Percentiles rank a stretch among this genome's conserved stretches.
Conservation (phyloP, 306 rosid genomes). For the Cicer cuneatum region DNA sequence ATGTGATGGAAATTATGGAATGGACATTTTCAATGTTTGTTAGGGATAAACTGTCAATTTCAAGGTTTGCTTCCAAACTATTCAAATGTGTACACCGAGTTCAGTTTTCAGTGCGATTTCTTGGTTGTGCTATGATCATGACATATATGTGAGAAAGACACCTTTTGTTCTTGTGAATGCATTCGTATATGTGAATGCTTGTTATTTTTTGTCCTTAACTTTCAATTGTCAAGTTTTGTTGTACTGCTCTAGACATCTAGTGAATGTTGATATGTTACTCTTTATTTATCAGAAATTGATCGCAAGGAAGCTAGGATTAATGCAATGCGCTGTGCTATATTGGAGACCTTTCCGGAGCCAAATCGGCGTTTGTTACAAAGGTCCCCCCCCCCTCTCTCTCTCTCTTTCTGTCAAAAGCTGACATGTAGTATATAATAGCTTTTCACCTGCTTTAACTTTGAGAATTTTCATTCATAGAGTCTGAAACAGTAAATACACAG, state of each 20-base stretch:
- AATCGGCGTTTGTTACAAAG: conserved; percentile 93
- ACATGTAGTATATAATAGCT: too few relatives aligned
- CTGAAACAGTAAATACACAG: too few relatives aligned
- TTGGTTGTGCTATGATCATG: background rate
- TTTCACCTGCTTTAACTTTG: too few relatives aligned
- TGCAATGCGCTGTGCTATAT: conserved; percentile 85
- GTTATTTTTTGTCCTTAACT: background rate
- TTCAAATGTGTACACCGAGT: background rate
- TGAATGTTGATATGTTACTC: conserved; percentile 38
- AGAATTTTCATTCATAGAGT: too few relatives aligned
- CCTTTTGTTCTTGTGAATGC: conserved; percentile 6
- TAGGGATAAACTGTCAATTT: too few relatives aligned
- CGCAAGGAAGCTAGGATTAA: conserved; percentile 83
- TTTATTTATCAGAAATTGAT: conserved; percentile 73
- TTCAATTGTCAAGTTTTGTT: conserved; percentile 9
- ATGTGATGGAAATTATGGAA: too few relatives aligned
- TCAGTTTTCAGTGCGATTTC: conserved; percentile 2
- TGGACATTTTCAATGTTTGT: too few relatives aligned
- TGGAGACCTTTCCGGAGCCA: conserved; percentile 98
- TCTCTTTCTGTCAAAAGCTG: background rate
- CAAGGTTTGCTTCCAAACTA: too few relatives aligned
- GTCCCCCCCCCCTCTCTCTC: conserved; percentile 47
- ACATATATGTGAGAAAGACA: background rate
- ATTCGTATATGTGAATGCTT: background rate
- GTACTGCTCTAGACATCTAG: conserved; percentile 23